Base-by-base conservation (phyloP, 2,329 filamentous ascomycete genomes). In the Cladophialophora psammophila region DNA sequence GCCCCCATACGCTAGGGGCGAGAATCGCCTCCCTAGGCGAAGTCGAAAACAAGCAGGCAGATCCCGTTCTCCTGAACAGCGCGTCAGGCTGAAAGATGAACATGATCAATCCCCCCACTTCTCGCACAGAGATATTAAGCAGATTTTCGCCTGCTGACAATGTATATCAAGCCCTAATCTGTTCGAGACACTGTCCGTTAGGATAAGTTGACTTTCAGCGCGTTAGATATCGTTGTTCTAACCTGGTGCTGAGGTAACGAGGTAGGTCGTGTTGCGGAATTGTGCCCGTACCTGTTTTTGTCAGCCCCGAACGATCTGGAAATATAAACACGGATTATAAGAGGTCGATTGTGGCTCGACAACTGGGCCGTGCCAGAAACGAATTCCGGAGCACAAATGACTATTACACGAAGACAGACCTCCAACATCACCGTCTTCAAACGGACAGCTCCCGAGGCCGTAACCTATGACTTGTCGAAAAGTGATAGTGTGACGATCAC, bases 401-500 rank as follows among this genome's bases (percentile, higher is more conserved):
- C 60, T 4, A 60, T 58, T 54, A 64, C 38, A 12, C 50, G 68
- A 55, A 42, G 35, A 13, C 60, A 54, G 15, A 70, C 62, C 5
- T 60, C 62, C 12, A 26, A 54, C 9, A 38, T 64, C 20, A 58
- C 45, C 15, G 18, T 63, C 2, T 67, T 71, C 54, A 38, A 54
- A 20, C 50, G 66, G n/a, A 15, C 32, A 20, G 63, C 53, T 26
- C 57, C 64, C 3, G 35, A 64, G 31, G 60, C 69, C 13, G 69
- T 71, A 13, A 67, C 26, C n/a, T 69, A 71, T 26, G 61, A 84
- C 70, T 78, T 85, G 20, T 78, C 80, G 0, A 63, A 67, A 4
- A 69, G 72, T 1, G 74, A 74, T 40, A 74, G 78, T 36, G 80
- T 82, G 10, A 81, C 77, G 5, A 82, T 85, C 60, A 79, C 78